A percentile compares a stretch with the other conserved stretches of the same genome.
phyloP scores from a whole-genome alignment of 164 flowering plant genomes.

The Sedum album region DNA sequence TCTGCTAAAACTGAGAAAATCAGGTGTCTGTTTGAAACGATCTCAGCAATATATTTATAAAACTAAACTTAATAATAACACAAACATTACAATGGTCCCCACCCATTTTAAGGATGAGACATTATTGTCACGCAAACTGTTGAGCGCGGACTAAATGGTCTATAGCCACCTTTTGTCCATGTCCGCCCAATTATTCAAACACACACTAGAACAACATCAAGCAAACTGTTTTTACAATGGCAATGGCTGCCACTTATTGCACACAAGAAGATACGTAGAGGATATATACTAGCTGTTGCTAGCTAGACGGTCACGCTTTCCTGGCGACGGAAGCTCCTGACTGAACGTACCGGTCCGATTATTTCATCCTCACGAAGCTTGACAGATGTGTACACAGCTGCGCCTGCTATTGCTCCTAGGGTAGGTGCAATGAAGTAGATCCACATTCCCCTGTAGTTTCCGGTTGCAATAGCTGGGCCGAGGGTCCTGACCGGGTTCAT shows the following conservation, averaged over 20 bases:
- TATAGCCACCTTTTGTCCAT: neutral
- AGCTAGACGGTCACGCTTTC: neutral
- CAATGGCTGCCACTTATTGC: neutral
- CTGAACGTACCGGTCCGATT: slow-evolving; percentile 31
- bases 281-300: neutral
- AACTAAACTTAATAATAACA: too few relatives aligned
- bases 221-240: neutral
- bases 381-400: slow-evolving; percentile 53
- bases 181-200: neutral
- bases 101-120: neutral
- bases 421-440: slow-evolving; percentile 73
- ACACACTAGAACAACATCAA: too few relatives aligned
- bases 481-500: slow-evolving; percentile 85
- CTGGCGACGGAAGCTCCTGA: slow-evolving; percentile 82
- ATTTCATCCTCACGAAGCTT: slow-evolving; percentile 47
- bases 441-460: slow-evolving; percentile 63
- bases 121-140: slow-evolving; percentile 6
- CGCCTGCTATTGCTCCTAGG: slow-evolving; percentile 60
- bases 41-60: too few relatives aligned
- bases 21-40: too few relatives aligned
- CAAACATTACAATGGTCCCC: too few relatives aligned
- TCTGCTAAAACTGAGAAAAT: too few relatives aligned
- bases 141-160: slow-evolving; percentile 3
- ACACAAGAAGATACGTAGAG: neutral
- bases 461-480: slow-evolving; percentile 85